Conservation (phyloP, 805 yeast species). For the Candida tibetensis region DNA sequence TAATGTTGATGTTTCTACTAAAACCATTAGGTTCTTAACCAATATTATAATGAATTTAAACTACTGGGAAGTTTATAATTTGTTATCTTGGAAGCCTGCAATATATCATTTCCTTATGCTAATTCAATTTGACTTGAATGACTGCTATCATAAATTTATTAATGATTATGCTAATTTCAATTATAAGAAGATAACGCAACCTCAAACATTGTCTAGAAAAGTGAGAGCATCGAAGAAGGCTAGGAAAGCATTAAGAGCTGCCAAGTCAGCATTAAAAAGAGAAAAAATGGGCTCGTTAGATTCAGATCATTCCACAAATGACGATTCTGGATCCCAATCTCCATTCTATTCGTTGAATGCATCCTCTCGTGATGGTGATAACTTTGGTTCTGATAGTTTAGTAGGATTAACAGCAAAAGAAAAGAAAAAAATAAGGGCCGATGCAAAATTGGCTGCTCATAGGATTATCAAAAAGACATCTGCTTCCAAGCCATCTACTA, state of each 20-base stretch:
- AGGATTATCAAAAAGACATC: constrained; percentile 26
- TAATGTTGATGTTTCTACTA: constrained; percentile 31
- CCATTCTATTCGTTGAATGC: constrained; percentile 14
- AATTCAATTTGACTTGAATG: constrained; percentile 39
- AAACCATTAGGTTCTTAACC: constrained; percentile 37
- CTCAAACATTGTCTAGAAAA: constrained; percentile 12
- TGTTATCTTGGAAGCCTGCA: constrained; percentile 41
- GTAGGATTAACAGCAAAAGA: constrained; percentile 16
- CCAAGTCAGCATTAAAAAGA: constrained; percentile 3
- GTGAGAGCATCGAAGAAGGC: constrained; percentile 9
- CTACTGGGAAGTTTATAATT: constrained; percentile 45
- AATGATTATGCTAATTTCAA: constrained; percentile 30
- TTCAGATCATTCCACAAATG: constrained; percentile 9
- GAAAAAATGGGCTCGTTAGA: background rate
- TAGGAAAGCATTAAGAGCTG: constrained; percentile 8
- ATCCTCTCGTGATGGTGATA: constrained; percentile 22
- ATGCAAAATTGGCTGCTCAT: constrained; percentile 27
- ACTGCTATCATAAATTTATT: constrained; percentile 37
- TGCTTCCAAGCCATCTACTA: constrained; percentile 20
- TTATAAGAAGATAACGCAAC: constrained; percentile 19
- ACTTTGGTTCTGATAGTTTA: constrained; percentile 17
- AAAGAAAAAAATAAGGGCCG: constrained; percentile 18
- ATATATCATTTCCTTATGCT: constrained; percentile 38
- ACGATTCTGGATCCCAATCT: constrained; percentile 8
- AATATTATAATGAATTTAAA: constrained; percentile 35